Evolutionary conservation across 202 grass and related monocot genomes (phyloP).

Genomic region (Zoysia matrella): DNA sequence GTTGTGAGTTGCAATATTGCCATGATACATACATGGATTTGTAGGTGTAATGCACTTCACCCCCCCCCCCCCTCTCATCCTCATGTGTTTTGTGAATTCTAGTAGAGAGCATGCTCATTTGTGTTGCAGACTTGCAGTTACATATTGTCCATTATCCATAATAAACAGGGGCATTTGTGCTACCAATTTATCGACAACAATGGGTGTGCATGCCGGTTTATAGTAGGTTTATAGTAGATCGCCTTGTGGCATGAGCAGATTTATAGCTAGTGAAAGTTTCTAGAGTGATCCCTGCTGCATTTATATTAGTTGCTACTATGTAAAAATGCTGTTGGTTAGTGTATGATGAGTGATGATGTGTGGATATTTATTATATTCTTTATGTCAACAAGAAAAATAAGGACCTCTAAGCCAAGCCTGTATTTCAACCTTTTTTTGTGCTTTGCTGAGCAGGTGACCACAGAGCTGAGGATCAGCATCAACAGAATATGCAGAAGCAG

Average conservation of each 20-base stretch:
- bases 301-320: neutral
- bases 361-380: constrained; percentile 2
- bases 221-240: neutral
- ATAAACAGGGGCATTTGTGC: constrained; percentile 1
- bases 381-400: neutral
- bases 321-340: neutral
- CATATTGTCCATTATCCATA: neutral
- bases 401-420: neutral
- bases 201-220: neutral
- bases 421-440: neutral
- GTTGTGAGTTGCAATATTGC: neutral
- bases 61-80: neutral
- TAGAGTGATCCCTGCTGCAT: neutral
- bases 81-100: neutral
- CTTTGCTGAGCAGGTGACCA: constrained; percentile 45
- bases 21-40: neutral
- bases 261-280: constrained; percentile 1
- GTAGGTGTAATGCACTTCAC: neutral
- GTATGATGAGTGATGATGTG: neutral
- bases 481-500: constrained; percentile 50
- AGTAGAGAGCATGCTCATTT: neutral
- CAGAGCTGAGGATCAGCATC: constrained; percentile 51
- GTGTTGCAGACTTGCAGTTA: neutral
- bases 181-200: neutral
- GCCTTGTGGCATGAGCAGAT: neutral